Percentiles rank a stretch among this genome's conserved stretches.
Evolutionary conservation across 1,284 basidiomycete species (phyloP).

Genomic region (Cutaneotrichosporon sp.): DNA sequence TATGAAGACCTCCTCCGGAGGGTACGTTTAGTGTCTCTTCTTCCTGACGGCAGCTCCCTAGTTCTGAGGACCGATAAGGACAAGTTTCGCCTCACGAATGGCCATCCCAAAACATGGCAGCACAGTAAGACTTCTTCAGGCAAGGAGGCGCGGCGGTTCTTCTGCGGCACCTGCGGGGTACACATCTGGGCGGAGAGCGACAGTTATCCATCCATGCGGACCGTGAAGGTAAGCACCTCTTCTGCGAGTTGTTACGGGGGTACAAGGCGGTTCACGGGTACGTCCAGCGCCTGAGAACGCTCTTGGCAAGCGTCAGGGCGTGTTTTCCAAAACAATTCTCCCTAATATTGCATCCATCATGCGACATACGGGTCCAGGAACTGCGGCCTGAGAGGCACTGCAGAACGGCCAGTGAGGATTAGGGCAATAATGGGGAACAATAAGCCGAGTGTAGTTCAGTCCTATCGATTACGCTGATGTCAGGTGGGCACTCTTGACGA

Average conservation of each 20-base stretch:
- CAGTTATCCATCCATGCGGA: background rate
- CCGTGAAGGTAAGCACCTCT: slow-evolving; percentile 10
- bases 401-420: no score
- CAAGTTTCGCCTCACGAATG: slow-evolving; percentile 5
- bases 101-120: slow-evolving; percentile 1
- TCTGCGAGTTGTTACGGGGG: no score
- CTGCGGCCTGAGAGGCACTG: no score
- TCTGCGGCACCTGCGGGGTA: slow-evolving; percentile 13
- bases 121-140: slow-evolving; percentile 1
- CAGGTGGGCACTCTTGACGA: slow-evolving; percentile 6
- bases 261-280: no score
- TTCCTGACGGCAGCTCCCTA: slow-evolving; percentile 7
- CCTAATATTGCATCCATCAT: no score
- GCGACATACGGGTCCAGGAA: no score
- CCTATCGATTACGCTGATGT: background rate
- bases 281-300: no score
- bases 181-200: slow-evolving; percentile 13
- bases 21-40: background rate
- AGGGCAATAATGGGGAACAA: no score
- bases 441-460: no score
- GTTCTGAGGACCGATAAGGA: slow-evolving; percentile 1
- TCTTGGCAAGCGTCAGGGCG: no score
- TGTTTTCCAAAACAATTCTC: no score
- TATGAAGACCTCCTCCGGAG: slow-evolving; percentile 5
- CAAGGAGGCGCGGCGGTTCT: slow-evolving; percentile 9